Percentiles rank a stretch among this genome's conserved stretches.
Evolutionary conservation across 2,329 filamentous ascomycete genomes (phyloP).

Genomic region (Sclerotinia nivalis): DNA sequence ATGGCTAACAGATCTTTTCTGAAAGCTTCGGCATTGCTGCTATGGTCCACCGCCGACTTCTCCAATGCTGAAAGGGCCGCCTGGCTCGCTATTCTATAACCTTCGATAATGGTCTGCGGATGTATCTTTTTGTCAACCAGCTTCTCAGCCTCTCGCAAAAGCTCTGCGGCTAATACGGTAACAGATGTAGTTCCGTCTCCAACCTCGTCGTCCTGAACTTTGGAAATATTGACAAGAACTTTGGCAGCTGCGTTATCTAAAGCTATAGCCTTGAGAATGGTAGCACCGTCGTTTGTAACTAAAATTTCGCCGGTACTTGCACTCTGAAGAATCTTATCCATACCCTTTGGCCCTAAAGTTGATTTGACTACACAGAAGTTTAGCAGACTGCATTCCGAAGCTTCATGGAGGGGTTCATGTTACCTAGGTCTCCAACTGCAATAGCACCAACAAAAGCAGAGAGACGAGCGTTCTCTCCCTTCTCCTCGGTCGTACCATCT

Average conservation of each 20-base stretch:
- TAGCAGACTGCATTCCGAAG: conserved; percentile 19
- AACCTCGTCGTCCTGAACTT: conserved; percentile 98
- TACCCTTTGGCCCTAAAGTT: conserved; percentile 94
- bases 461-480: conserved; percentile 97
- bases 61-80: conserved; percentile 85
- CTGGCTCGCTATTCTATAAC: conserved; percentile 93
- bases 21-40: conserved; percentile 79
- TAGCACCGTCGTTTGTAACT: conserved; percentile 98
- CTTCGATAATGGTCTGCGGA: conserved; percentile 98
- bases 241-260: conserved; percentile 98
- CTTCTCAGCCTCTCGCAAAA: conserved; percentile 94
- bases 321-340: conserved; percentile 68
- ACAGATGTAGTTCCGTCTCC: conserved; percentile 99
- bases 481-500: conserved; percentile 95
- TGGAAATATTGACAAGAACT: conserved; percentile 98
- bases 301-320: conserved; percentile 97
- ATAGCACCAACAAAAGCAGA: conserved; percentile 98
- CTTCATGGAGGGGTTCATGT: conserved; percentile 14
- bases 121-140: conserved; percentile 98
- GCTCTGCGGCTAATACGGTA: conserved; percentile 89
- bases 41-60: conserved; percentile 85
- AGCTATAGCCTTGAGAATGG: conserved; percentile 96
- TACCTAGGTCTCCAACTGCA: conserved; percentile 80
- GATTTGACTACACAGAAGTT: conserved; percentile 70
- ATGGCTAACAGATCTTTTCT: conserved; percentile 87